phyloP scores from a whole-genome alignment of 2,329 filamentous ascomycete species.

The Teratosphaeria nubilosa region DNA sequence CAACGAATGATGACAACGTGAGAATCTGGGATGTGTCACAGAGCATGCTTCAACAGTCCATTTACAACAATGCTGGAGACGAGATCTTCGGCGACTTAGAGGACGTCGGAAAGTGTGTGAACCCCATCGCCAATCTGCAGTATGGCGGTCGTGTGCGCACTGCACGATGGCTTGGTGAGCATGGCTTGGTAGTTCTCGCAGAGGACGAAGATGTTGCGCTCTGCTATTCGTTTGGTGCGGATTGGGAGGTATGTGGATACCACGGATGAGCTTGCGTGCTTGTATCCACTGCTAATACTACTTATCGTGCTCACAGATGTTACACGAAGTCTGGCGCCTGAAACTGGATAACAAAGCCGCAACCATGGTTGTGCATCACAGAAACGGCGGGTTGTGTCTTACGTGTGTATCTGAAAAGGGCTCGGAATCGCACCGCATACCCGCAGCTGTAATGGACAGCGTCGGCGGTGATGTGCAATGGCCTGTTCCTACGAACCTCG shows the following conservation, averaged over 20 bases:
- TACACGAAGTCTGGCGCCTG: slow-evolving; percentile 7
- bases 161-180: slow-evolving; percentile 12
- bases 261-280: neutral
- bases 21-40: slow-evolving; percentile 5
- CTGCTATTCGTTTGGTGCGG: slow-evolving; percentile 13
- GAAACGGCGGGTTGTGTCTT: neutral
- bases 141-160: slow-evolving; percentile 4
- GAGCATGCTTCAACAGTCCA: neutral
- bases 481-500: neutral
- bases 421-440: slow-evolving; percentile 2
- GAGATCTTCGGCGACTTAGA: slow-evolving; percentile 12
- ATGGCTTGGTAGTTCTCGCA: slow-evolving; percentile 16
- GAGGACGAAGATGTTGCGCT: slow-evolving; percentile 8
- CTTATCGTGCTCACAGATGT: neutral
- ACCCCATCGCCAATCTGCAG: slow-evolving; percentile 6
- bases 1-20: neutral
- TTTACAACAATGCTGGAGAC: neutral
- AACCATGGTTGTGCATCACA: neutral
- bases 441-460: slow-evolving; percentile 4
- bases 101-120: neutral
- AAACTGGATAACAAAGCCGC: slow-evolving; percentile 2
- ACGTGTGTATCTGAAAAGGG: neutral
- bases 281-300: neutral
- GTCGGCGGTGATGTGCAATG: slow-evolving; percentile 4
- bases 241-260: slow-evolving; percentile 3